phyloP scores from a whole-genome alignment of 208 protist genomes.

The Leishmania lainsoni region DNA sequence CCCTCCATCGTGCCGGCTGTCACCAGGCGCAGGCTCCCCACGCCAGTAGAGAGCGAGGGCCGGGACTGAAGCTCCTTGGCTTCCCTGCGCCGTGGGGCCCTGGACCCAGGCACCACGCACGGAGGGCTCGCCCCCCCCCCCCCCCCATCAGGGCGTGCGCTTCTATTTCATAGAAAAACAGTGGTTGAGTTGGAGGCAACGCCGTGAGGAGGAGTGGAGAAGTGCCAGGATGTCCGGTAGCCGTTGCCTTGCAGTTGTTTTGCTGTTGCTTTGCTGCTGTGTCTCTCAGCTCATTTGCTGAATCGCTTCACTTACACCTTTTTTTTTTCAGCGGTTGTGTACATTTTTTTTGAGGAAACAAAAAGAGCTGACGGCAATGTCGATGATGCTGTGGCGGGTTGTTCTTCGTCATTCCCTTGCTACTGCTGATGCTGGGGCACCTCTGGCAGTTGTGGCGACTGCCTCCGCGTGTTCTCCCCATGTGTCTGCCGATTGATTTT shows the following conservation, averaged over 20 bases:
- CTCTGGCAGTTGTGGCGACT: background rate
- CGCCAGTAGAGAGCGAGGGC: background rate
- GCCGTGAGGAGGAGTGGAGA: too few species aligned
- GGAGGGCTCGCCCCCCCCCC: background rate
- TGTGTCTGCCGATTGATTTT: too few species aligned
- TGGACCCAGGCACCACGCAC: background rate
- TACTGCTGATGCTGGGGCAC: background rate
- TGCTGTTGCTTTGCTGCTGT: background rate
- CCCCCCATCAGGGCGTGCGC: background rate
- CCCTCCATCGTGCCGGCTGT: background rate
- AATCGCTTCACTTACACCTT: too few species aligned
- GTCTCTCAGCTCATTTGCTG: background rate
- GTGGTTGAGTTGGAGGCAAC: background rate
- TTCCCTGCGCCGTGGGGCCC: background rate
- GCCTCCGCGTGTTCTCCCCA: background rate
- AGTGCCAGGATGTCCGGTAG: background rate
- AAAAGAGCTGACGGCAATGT: background rate
- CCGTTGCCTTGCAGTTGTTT: background rate
- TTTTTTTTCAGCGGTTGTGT: background rate
- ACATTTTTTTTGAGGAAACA: background rate
- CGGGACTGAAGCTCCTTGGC: background rate
- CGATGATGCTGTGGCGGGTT: background rate
- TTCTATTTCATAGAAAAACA: background rate
- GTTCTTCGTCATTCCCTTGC: too few species aligned
- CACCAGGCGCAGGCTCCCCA: background rate